Evolutionary conservation across 2,329 filamentous ascomycete species (phyloP).

Genomic region (Neopestalotiopsis clavispora): DNA sequence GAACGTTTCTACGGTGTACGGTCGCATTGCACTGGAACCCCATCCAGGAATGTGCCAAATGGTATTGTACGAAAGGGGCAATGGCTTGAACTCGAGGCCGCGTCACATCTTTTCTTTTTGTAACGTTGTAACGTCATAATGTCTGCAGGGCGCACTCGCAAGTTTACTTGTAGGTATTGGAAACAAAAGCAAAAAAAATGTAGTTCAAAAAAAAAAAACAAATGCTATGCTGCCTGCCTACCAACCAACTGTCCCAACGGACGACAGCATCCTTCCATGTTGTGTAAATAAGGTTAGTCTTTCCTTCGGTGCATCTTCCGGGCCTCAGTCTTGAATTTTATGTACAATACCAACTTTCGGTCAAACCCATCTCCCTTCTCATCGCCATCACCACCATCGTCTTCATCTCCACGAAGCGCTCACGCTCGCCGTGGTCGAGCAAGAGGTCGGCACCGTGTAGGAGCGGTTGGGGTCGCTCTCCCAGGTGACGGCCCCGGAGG

Average conservation of each 20-base stretch:
- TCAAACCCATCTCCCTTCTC: neutral
- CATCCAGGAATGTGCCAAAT: neutral
- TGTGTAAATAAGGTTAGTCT: neutral
- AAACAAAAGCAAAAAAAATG: neutral
- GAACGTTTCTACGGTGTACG: no score
- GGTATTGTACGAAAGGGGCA: neutral
- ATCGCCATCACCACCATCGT: neutral
- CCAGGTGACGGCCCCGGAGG: slow-evolving; percentile 49
- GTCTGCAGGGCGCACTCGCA: neutral
- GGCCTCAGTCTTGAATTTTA: no score
- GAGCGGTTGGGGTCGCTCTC: slow-evolving; percentile 44
- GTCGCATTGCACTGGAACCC: no score
- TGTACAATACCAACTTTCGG: no score
- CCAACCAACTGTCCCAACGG: neutral
- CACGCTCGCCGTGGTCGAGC: slow-evolving; percentile 13
- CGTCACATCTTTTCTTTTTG: neutral
- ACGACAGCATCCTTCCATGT: neutral
- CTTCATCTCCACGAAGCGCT: slow-evolving; percentile 15
- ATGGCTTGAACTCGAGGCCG: neutral
- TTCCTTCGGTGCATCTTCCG: no score
- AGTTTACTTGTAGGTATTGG: neutral
- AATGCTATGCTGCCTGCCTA: neutral
- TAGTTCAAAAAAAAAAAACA: neutral
- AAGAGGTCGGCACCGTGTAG: slow-evolving; percentile 17
- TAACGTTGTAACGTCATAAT: neutral